These are phyloP conservation scores for Sanghuangporus sanghuang DNA, from an alignment of 1,284 basidiomycete species.

Conservation along the genomic window DNA sequence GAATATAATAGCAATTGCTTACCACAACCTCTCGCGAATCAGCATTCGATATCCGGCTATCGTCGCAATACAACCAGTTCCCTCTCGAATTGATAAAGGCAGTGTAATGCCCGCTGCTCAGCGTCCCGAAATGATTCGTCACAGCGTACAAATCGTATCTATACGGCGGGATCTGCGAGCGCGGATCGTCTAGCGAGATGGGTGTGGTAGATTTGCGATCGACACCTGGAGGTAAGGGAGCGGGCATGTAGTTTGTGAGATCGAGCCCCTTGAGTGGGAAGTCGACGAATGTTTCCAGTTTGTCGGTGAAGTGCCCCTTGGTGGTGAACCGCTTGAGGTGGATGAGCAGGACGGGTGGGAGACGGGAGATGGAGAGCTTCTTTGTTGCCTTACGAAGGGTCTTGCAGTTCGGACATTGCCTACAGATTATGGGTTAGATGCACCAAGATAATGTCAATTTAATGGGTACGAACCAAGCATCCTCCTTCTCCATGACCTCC, in stretches of 20 bases:
- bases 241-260: slow-evolving; percentile 88
- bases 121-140: slow-evolving; percentile 88
- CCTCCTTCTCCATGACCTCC: slow-evolving; percentile 89
- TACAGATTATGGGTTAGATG: neutral
- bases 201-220: slow-evolving; percentile 39
- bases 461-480: slow-evolving; percentile 74
- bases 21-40: slow-evolving; percentile 83
- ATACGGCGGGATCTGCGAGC: slow-evolving; percentile 79
- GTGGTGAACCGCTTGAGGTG: slow-evolving; percentile 96
- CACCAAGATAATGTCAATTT: slow-evolving; percentile 16
- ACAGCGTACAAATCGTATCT: slow-evolving; percentile 86
- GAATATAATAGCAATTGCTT: slow-evolving; percentile 31
- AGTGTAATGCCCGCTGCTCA: slow-evolving; percentile 91
- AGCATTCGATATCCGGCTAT: slow-evolving; percentile 68
- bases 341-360: slow-evolving; percentile 92
- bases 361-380: slow-evolving; percentile 79
- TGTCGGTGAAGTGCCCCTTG: slow-evolving; percentile 92
- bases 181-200: slow-evolving; percentile 61
- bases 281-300: slow-evolving; percentile 86
- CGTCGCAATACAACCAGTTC: slow-evolving; percentile 85
- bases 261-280: slow-evolving; percentile 85
- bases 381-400: slow-evolving; percentile 79
- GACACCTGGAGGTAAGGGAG: slow-evolving; percentile 61
- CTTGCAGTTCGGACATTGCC: slow-evolving; percentile 94
- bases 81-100: slow-evolving; percentile 78